Conservation (phyloP, 2,329 filamentous ascomycete species). For the Zasmidium angulare region DNA sequence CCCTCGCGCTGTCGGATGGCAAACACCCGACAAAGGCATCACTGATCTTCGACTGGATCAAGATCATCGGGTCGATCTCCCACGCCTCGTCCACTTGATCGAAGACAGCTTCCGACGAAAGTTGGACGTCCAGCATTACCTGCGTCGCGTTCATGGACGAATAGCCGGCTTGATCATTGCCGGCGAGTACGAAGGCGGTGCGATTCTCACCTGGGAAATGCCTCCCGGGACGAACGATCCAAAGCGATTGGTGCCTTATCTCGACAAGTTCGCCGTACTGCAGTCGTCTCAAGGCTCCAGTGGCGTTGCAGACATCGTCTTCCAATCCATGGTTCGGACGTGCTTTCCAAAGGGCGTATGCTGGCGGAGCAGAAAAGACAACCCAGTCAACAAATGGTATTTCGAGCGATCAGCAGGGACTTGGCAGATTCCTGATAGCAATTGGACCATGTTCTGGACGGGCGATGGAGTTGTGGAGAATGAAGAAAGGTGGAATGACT, state of each 20-base stretch:
- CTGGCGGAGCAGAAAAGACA: constrained; percentile 86
- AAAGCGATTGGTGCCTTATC: constrained; percentile 77
- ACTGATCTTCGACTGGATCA: constrained; percentile 66
- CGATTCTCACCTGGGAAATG: constrained; percentile 90
- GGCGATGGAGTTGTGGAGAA: constrained; percentile 57
- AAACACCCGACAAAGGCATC: constrained; percentile 59
- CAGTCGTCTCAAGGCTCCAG: constrained; percentile 78
- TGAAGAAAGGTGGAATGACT: constrained; percentile 46
- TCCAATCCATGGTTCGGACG: constrained; percentile 88
- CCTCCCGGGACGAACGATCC: constrained; percentile 52
- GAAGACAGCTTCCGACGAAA: constrained; percentile 89
- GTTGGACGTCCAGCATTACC: constrained; percentile 79
- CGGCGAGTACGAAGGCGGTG: constrained; percentile 93
- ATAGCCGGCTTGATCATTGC: constrained; percentile 92
- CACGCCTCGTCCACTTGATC: constrained; percentile 80
- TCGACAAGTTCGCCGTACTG: constrained; percentile 96
- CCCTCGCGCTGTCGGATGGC: constrained; percentile 61
- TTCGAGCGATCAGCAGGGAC: constrained; percentile 86
- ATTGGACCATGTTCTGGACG: constrained; percentile 99
- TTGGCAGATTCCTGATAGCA: constrained; percentile 74
- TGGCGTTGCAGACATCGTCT: constrained; percentile 92
- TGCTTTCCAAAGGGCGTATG: constrained; percentile 89
- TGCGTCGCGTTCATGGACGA: constrained; percentile 74
- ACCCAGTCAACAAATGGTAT: constrained; percentile 99
- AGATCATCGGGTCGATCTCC: constrained; percentile 78